A percentile compares a stretch with the other conserved stretches of the same genome.
These are phyloP conservation scores for Apiospora arundinis DNA, from an alignment of 2,329 filamentous ascomycete species.

Conservation along the genomic window DNA sequence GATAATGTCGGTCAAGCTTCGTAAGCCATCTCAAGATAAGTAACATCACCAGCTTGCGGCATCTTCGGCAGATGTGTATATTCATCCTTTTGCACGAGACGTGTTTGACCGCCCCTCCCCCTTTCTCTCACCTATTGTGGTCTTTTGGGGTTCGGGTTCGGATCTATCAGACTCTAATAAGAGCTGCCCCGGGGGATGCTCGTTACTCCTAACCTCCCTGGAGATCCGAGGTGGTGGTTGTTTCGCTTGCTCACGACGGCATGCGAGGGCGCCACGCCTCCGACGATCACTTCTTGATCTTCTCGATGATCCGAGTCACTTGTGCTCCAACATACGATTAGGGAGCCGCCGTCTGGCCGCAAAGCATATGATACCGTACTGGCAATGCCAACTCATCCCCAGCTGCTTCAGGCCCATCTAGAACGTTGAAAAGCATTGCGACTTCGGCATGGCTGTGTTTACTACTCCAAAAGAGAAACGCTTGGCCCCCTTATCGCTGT, in stretches of 20 bases:
- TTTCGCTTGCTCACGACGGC: not conserved
- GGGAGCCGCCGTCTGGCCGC: not conserved
- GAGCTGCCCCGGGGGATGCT: not conserved
- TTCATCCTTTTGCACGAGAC: not conserved
- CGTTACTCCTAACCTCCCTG: not conserved
- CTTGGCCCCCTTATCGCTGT: not conserved
- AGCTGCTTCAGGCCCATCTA: not conserved
- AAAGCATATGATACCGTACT: not conserved
- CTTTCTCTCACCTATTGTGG: not conserved
- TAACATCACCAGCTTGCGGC: not conserved
- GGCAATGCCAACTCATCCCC: constrained; percentile 2
- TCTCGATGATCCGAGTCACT: not conserved
- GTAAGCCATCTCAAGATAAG: not conserved
- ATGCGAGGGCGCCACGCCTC: not conserved
- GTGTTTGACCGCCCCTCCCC: not conserved
- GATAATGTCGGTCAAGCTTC: not conserved
- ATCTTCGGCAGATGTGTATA: not conserved
- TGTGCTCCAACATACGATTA: not conserved
- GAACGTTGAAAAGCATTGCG: not conserved
- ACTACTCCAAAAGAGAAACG: not conserved
- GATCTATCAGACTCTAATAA: not conserved
- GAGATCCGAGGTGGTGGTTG: not conserved
- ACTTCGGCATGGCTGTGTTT: not conserved
- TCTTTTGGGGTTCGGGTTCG: not conserved
- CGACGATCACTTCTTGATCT: constrained; percentile 5